phyloP scores from a whole-genome alignment of 306 rosid species.

The Citrullus mucosospermus region DNA sequence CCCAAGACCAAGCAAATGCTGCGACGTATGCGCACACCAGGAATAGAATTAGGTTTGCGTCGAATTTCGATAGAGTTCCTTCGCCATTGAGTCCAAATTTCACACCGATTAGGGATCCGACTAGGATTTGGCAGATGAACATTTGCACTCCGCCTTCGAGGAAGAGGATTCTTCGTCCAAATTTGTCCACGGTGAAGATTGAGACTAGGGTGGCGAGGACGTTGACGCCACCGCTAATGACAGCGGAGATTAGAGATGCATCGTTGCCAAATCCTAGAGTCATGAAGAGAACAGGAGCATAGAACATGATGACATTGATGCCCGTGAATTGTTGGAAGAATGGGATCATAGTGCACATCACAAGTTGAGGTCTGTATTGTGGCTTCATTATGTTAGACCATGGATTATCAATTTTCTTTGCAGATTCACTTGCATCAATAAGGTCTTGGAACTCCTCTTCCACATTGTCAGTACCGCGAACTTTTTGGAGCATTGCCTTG shows the following conservation, averaged over 20 bases:
- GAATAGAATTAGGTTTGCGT: constrained; percentile 16
- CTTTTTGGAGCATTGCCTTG: constrained; percentile 6
- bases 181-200: constrained; percentile 9
- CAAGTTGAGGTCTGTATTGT: constrained; percentile 12
- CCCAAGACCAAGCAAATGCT: constrained; percentile 32
- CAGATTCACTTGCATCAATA: not conserved
- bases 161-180: constrained; percentile 12
- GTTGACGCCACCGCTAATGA: constrained; percentile 11
- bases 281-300: constrained; percentile 9
- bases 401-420: constrained; percentile 3
- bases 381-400: constrained; percentile 6
- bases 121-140: constrained; percentile 6
- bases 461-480: constrained; percentile 7
- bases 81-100: constrained; percentile 18
- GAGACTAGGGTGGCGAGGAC: constrained; percentile 8
- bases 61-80: constrained; percentile 12
- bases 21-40: constrained; percentile 17
- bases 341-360: constrained; percentile 1
- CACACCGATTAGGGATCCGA: constrained; percentile 12
- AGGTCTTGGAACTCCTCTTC: constrained; percentile 11
- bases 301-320: constrained; percentile 10
- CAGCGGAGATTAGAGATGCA: constrained; percentile 7
- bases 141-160: constrained; percentile 9
- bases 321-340: constrained; percentile 14
- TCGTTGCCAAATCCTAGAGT: constrained; percentile 10